Conservation (phyloP, 2,329 filamentous ascomycete genomes). For the Phialocephala sp. region DNA sequence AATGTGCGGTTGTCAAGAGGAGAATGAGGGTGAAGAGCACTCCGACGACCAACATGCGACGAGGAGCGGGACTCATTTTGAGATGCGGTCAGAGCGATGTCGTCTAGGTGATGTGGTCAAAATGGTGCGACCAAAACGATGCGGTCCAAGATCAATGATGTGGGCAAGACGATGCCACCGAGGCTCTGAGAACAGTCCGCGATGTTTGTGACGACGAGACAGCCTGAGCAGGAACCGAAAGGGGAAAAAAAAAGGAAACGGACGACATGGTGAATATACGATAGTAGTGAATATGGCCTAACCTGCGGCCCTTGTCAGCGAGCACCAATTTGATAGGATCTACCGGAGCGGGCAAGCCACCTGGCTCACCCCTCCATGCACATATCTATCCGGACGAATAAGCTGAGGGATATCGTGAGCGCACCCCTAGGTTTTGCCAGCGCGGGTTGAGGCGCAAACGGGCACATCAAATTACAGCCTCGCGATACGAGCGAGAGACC, state of each 20-base stretch:
- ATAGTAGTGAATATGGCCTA: too few relatives aligned
- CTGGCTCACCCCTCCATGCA: too few relatives aligned
- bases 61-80: slow-evolving; percentile 6
- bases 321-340: neutral
- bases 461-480: too few relatives aligned
- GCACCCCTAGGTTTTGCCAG: too few relatives aligned
- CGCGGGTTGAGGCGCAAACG: too few relatives aligned
- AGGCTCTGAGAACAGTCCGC: neutral
- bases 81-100: neutral
- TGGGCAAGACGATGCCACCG: neutral
- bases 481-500: too few relatives aligned
- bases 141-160: too few relatives aligned
- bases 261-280: neutral
- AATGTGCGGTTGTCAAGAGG: neutral
- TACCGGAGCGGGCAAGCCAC: neutral
- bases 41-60: slow-evolving; percentile 12
- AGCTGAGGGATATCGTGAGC: too few relatives aligned
- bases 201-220: neutral
- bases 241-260: neutral
- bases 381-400: too few relatives aligned
- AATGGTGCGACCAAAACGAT: too few relatives aligned
- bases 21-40: slow-evolving; percentile 8
- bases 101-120: too few relatives aligned
- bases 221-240: neutral
- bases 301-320: too few relatives aligned